Conservation (phyloP, 1,284 basidiomycete genomes). For the Marasmius tenuissimus region DNA sequence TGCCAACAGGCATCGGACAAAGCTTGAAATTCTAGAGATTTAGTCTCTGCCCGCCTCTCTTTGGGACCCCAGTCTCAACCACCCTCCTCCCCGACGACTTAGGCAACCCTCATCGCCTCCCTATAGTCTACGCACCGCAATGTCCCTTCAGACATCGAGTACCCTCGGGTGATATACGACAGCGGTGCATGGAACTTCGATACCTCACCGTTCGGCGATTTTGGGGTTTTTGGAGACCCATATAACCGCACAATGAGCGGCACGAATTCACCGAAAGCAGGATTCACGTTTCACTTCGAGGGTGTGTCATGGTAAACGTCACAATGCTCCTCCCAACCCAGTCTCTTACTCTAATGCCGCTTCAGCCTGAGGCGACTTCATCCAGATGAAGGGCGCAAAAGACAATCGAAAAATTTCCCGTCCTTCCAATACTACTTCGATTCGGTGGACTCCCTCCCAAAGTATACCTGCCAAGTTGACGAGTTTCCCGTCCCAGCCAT, state of each 20-base stretch:
- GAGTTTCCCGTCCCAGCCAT: neutral
- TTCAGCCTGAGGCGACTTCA: neutral
- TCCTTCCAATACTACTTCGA: neutral
- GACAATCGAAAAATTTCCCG: too few species aligned
- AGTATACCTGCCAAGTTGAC: neutral
- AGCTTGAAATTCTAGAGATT: too few species aligned
- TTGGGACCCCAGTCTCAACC: too few species aligned
- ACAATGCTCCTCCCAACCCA: neutral
- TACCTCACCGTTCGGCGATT: neutral
- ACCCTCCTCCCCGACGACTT: too few species aligned
- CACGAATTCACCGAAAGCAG: neutral
- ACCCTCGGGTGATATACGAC: neutral
- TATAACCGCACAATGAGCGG: neutral
- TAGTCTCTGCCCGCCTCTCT: too few species aligned
- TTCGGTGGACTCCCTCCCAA: neutral
- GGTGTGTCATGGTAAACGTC: neutral
- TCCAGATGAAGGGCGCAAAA: neutral
- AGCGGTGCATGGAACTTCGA: neutral
- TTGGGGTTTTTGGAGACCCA: neutral
- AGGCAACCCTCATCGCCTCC: too few species aligned
- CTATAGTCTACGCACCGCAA: neutral
- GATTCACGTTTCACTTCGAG: neutral
- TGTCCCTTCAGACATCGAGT: neutral
- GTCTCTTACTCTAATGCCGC: neutral
- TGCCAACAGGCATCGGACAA: too few species aligned